Evolutionary conservation across 163 green algal species (phyloP).

Genomic region (Prototheca stagnorum): DNA sequence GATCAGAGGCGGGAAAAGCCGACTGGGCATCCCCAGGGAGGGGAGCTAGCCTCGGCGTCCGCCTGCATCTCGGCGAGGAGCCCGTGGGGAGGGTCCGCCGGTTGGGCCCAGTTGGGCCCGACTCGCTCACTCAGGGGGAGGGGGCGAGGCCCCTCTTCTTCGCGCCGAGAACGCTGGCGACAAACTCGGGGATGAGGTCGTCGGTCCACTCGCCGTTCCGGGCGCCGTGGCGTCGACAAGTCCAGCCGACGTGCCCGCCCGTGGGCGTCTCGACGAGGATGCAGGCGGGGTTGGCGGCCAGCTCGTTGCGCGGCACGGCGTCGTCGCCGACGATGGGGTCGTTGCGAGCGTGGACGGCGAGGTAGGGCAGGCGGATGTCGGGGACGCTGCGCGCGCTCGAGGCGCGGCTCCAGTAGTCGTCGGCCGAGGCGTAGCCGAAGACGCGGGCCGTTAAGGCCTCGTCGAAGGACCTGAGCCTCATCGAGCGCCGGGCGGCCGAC

Average conservation of each 20-base stretch:
- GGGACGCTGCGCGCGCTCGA: slow-evolving; percentile 24
- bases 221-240: slow-evolving; percentile 18
- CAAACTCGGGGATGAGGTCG: neutral
- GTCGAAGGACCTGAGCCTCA: too few species aligned
- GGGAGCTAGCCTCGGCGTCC: too few species aligned
- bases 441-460: slow-evolving; percentile 71
- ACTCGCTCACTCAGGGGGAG: too few species aligned
- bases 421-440: slow-evolving; percentile 59
- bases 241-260: slow-evolving; percentile 84
- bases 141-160: too few species aligned
- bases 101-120: too few species aligned
- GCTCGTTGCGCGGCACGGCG: slow-evolving; percentile 51
- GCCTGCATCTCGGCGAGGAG: too few species aligned
- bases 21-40: too few species aligned
- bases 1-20: too few species aligned
- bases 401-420: slow-evolving; percentile 72
- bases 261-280: slow-evolving; percentile 57
- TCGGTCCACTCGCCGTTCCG: slow-evolving; percentile 1
- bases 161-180: neutral
- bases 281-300: slow-evolving; percentile 65
- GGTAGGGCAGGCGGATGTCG: slow-evolving; percentile 49
- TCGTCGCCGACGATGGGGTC: slow-evolving; percentile 78
- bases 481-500: too few species aligned
- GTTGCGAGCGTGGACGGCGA: slow-evolving; percentile 76
- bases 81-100: too few species aligned